Evolutionary conservation across 169 alveolate genomes (phyloP), one percentile per base, ranked within the genome.

Genomic region (Theileria parva): DNA sequence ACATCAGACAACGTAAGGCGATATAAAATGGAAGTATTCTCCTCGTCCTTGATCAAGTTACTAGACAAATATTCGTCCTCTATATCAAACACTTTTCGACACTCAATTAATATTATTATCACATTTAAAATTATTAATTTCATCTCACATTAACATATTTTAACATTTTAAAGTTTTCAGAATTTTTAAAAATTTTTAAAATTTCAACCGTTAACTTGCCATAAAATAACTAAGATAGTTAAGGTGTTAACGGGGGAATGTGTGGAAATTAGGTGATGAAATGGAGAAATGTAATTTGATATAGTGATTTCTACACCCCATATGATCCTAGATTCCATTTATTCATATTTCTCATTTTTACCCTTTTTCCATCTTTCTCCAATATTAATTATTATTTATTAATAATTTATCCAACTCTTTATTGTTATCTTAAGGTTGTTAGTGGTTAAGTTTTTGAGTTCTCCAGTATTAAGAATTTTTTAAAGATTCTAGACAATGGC

Each of bases 11-110:
- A 73, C 30, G 74, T 66, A 71, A 81, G 63, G 28, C 34, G 51
- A 28, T 81, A 81, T 32, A 81, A 21, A 2, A 73, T 74, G 53
- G 39, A 81, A 17, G 80, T 66, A 13, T 67, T 84, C 55, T 44
- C 23, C 15, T 81, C 88, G 23, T 81, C 80, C 15, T 80, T 81
- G 0, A 81, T 48, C 48, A 74, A 34, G 80, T 64, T 74, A 59
- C 70, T 63, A 19, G 76, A 64, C n/a, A 59, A 53, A 23, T 34
- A 30, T 23, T n/a, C 81, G 15, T 48, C 84, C 12, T 76, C 59
- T 3, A 34, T 63, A n/a, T 32, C 84, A 32, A 30, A 76, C 55
- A 70, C 44, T 23, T 37, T 70, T 57, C 66, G 66, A 57, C 66
- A 57, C 66, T 57, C 66, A 21, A 25, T 57, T 57, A 25, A 19